Percentiles rank a stretch among this genome's conserved stretches.
Evolutionary conservation across 2,329 filamentous ascomycete genomes (phyloP).

Genomic region (Aureobasidium melanogenum): DNA sequence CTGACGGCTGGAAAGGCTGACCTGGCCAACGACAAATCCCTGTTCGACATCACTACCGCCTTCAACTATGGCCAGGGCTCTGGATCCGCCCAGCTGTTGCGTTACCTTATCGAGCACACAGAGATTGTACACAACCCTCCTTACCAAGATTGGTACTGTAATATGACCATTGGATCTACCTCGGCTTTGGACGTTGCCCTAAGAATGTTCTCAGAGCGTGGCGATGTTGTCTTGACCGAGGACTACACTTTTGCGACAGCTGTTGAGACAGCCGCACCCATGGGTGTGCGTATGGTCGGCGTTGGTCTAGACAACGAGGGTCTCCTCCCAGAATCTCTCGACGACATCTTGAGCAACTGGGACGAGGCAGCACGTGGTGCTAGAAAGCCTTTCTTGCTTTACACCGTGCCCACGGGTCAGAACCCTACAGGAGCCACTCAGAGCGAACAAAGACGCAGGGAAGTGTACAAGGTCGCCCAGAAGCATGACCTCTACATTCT

Average conservation of each 20-base stretch:
- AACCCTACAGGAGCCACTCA: constrained; percentile 88
- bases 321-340: constrained; percentile 52
- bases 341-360: constrained; percentile 57
- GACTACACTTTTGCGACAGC: constrained; percentile 83
- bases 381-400: constrained; percentile 58
- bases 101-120: constrained; percentile 90
- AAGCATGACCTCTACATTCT: constrained; percentile 82
- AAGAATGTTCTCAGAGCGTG: constrained; percentile 68
- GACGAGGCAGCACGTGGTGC: constrained; percentile 47
- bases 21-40: constrained; percentile 52
- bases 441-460: constrained; percentile 54
- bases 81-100: constrained; percentile 76
- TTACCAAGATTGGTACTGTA: constrained; percentile 83
- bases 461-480: constrained; percentile 67
- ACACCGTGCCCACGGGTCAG: constrained; percentile 72
- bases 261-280: constrained; percentile 54
- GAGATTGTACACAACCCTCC: constrained; percentile 81
- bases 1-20: constrained; percentile 77
- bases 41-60: constrained; percentile 71
- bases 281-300: constrained; percentile 52
- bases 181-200: constrained; percentile 75
- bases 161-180: constrained; percentile 77
- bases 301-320: constrained; percentile 60
- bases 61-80: constrained; percentile 90
- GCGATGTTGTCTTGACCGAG: constrained; percentile 75